phyloP scores from a whole-genome alignment of 208 protist species.

The Leishmania gerbilli region DNA sequence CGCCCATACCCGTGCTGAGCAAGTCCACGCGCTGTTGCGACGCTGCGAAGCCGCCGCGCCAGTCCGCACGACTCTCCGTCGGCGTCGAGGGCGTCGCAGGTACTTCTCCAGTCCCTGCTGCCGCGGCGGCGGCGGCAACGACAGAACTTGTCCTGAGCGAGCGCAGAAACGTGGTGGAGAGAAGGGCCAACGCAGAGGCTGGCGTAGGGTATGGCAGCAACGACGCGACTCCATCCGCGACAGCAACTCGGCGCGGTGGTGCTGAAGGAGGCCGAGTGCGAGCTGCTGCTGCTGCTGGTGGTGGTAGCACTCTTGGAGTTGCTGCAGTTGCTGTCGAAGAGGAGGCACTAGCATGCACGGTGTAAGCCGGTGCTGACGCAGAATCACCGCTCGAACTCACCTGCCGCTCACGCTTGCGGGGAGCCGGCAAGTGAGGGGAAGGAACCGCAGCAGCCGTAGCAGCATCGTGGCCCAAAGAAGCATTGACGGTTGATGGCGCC shows the following conservation, averaged over 20 bases:
- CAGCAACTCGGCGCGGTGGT: slow-evolving; percentile 7
- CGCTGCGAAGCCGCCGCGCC: neutral
- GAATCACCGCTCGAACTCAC: neutral
- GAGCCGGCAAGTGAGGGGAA: neutral
- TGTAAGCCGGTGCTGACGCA: neutral
- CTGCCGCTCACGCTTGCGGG: neutral
- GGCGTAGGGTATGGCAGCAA: slow-evolving; percentile 56
- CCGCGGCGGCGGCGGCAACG: neutral
- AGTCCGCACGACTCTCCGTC: neutral
- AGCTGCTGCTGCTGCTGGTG: neutral
- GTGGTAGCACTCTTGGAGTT: neutral
- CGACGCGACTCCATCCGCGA: slow-evolving; percentile 13
- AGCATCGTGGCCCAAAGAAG: neutral
- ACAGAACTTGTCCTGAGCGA: neutral
- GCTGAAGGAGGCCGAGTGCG: neutral
- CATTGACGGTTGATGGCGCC: neutral
- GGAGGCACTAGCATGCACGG: neutral
- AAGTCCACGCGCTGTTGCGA: neutral
- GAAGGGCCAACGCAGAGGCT: slow-evolving; percentile 34
- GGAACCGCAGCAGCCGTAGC: neutral
- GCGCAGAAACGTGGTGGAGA: slow-evolving; percentile 30
- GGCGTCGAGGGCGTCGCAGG: neutral
- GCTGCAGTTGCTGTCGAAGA: neutral
- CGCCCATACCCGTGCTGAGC: neutral
- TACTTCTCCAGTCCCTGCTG: neutral